Conservation (phyloP, 2,329 filamentous ascomycete species). For the Kalmusia sp. region DNA sequence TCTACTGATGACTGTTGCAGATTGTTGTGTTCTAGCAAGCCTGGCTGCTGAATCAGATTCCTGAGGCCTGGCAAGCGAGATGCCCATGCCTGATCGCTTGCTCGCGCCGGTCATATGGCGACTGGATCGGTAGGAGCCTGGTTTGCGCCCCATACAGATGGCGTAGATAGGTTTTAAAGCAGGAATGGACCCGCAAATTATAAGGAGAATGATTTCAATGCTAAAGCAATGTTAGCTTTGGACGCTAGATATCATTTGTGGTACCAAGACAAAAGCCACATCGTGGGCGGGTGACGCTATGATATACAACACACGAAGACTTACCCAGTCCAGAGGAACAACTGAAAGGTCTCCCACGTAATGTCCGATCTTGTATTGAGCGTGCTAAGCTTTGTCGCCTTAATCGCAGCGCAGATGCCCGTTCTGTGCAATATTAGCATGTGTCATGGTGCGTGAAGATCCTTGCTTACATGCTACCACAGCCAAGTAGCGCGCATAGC, state of each 20-base stretch:
- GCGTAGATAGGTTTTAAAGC: slow-evolving; percentile 31
- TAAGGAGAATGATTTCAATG: slow-evolving; percentile 27
- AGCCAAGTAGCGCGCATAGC: slow-evolving; percentile 25
- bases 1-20: slow-evolving; percentile 3
- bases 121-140: slow-evolving; percentile 8
- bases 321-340: slow-evolving; percentile 28
- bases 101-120: slow-evolving; percentile 4
- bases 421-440: slow-evolving; percentile 13
- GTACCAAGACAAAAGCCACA: too few species aligned
- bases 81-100: background rate
- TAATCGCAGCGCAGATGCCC: slow-evolving; percentile 25
- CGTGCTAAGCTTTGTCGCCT: slow-evolving; percentile 19
- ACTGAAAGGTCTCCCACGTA: slow-evolving; percentile 26
- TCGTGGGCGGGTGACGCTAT: too few species aligned
- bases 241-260: too few species aligned
- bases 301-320: too few species aligned
- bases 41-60: background rate
- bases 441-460: background rate
- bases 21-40: background rate
- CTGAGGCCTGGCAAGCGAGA: slow-evolving; percentile 1
- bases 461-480: slow-evolving; percentile 23
- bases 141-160: slow-evolving; percentile 21
- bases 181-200: slow-evolving; percentile 28
- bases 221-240: slow-evolving; percentile 5
- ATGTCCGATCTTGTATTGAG: slow-evolving; percentile 24